A percentile compares a stretch with the other conserved stretches of the same genome.
Evolutionary conservation across 257 asterid genomes (phyloP).

Genomic region (Echites panduratus): DNA sequence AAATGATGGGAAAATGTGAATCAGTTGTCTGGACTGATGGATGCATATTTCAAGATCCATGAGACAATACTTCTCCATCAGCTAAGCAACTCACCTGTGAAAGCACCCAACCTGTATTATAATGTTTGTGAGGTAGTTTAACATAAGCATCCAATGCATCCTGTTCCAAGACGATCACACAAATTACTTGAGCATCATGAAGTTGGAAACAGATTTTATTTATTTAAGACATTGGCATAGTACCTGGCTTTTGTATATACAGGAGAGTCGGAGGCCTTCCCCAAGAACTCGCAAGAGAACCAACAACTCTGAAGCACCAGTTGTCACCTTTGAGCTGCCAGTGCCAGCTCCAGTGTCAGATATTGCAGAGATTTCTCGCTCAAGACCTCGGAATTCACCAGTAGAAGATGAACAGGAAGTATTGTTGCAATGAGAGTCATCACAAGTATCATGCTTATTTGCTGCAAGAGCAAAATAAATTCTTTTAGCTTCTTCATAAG

Average conservation of each 20-base stretch:
- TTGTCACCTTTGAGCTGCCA: constrained; percentile 45
- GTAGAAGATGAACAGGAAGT: constrained; percentile 47
- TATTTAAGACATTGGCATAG: constrained; percentile 13
- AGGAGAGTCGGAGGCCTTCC: constrained; percentile 83
- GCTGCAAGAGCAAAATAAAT: constrained; percentile 37
- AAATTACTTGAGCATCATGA: constrained; percentile 12
- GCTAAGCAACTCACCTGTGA: constrained; percentile 52
- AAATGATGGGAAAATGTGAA: not conserved
- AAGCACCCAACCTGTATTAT: constrained; percentile 94
- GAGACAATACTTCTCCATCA: not conserved
- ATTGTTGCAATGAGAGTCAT: constrained; percentile 57
- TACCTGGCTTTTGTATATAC: constrained; percentile 88
- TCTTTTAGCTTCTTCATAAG: constrained; percentile 17
- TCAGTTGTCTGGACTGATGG: constrained; percentile 1
- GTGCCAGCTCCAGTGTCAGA: constrained; percentile 40
- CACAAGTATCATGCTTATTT: constrained; percentile 53
- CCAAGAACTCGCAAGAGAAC: constrained; percentile 78
- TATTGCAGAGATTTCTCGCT: constrained; percentile 53
- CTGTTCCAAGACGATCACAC: constrained; percentile 32
- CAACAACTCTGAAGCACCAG: constrained; percentile 71
- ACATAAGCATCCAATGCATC: constrained; percentile 72
- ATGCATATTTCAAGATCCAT: not conserved
- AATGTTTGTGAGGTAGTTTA: constrained; percentile 82
- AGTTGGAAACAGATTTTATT: constrained; percentile 3
- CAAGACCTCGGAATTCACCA: constrained; percentile 50